These are phyloP conservation scores for Solanum appendiculatum DNA, from an alignment of 257 asterid species.

Conservation along the genomic window DNA sequence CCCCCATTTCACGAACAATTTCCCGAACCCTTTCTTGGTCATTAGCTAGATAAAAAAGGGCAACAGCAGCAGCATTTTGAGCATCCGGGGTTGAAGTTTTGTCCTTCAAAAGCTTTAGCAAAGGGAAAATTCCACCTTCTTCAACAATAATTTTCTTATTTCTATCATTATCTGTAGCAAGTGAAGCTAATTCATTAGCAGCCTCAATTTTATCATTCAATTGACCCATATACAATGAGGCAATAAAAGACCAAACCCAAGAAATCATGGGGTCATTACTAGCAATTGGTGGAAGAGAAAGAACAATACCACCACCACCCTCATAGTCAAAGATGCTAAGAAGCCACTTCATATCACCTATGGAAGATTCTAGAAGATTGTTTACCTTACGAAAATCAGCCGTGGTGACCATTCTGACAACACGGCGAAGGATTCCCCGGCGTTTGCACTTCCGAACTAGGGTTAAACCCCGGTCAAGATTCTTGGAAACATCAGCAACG, in stretches of 20 bases:
- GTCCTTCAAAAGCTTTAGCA: constrained; percentile 57
- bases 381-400: constrained; percentile 62
- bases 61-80: constrained; percentile 62
- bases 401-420: constrained; percentile 55
- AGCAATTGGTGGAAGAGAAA: constrained; percentile 73
- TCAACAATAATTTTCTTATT: constrained; percentile 74
- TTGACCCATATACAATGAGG: constrained; percentile 53
- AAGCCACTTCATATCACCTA: constrained; percentile 72
- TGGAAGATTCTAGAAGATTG: constrained; percentile 41
- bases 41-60: constrained; percentile 41
- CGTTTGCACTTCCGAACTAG: constrained; percentile 62
- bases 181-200: constrained; percentile 52
- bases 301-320: constrained; percentile 39
- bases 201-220: constrained; percentile 57
- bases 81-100: constrained; percentile 39
- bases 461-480: constrained; percentile 39
- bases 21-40: constrained; percentile 45
- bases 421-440: constrained; percentile 51
- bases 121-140: constrained; percentile 70
- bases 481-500: constrained; percentile 38
- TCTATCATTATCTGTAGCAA: constrained; percentile 76
- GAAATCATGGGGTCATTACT: constrained; percentile 78
- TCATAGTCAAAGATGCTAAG: constrained; percentile 43
- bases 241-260: constrained; percentile 79
- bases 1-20: constrained; percentile 38